Conservation (phyloP, 2,329 filamentous ascomycete species). For the Cercospora sp. region DNA sequence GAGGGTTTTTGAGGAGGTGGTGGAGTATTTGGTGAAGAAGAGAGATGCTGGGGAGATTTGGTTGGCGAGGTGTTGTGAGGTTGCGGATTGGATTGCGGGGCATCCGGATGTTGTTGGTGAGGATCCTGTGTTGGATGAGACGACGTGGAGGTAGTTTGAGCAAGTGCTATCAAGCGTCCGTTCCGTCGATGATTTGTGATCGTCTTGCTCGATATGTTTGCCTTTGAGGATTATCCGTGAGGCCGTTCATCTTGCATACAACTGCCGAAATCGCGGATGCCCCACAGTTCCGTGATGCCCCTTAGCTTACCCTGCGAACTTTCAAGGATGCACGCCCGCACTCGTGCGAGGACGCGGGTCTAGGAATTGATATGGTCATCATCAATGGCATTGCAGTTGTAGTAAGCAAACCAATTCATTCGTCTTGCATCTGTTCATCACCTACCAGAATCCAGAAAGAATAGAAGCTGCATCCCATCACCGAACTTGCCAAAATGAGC, state of each 20-base stretch:
- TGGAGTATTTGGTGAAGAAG: conserved; percentile 32
- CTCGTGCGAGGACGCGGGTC: neutral
- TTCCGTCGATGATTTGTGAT: neutral
- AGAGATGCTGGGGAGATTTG: conserved; percentile 33
- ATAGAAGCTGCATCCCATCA: neutral
- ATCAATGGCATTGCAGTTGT: neutral
- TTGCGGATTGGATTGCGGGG: conserved; percentile 32
- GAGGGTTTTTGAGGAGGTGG: conserved; percentile 33
- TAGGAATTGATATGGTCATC: neutral
- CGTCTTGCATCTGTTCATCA: neutral
- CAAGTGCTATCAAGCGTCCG: neutral
- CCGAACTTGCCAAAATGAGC: neutral
- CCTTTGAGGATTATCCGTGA: neutral
- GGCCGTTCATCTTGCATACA: neutral
- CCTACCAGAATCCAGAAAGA: neutral
- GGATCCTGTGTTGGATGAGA: conserved; percentile 37
- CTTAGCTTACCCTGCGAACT: neutral
- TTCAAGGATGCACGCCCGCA: neutral
- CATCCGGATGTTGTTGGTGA: conserved; percentile 28
- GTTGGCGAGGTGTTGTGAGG: conserved; percentile 35
- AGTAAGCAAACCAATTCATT: neutral
- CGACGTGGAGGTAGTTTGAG: conserved; percentile 33
- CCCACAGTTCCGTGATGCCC: neutral
- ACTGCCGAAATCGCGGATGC: conserved; percentile 1
- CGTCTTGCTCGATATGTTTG: neutral